Evolutionary conservation across 768 basidiomycete genomes (phyloP), one percentile per base, ranked within the genome.

Genomic region (Phylloporus scabripes): DNA sequence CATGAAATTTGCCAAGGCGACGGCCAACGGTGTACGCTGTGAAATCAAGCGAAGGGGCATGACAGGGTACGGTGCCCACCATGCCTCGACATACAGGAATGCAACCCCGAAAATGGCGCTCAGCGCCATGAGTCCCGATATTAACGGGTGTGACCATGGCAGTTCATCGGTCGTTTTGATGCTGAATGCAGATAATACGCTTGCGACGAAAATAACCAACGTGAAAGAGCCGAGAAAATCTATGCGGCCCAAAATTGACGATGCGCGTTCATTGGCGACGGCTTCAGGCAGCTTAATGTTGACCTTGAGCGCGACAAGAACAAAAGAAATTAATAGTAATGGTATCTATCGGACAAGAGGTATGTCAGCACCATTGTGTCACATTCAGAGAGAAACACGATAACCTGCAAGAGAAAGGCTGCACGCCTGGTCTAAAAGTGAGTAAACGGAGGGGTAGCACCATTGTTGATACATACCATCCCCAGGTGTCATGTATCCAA

Each of bases 341-440:
- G 94, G 94, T 44, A 88, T 73, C 83, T 97, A 66, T 46, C 40
- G 42, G 37, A 42, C 48, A 50, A 56, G 12, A 37, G 42, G 34
- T 29, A 43, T 18, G 33, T 65, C 11, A 62, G 58, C 29, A 5
- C 26, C 29, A n/a, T 45, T 49, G 17, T 11, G 15, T 15, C 31
- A 7, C 5, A 14, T 12, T 20, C 37, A n/a, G 15, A 17, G 6
- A 33, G 50, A 37, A 28, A 17, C 23, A 36, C 12, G 44, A 64
- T 74, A 53, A 87, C 90, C 80, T 92, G 90, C 60, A 90, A 74
- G 56, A 85, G 78, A 72, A 96, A 96, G 38, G 93, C 91, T 48
- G 75, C 78, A 46, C 87, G 79, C 92, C 91, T 93, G 61, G 56
- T 53, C 48, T 45, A 39, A 56, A 54, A 53, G 48, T 55, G 5